A percentile compares a stretch with the other conserved stretches of the same genome.
Evolutionary conservation across 768 basidiomycete species (phyloP).

Genomic region (Boletus subparvulus): DNA sequence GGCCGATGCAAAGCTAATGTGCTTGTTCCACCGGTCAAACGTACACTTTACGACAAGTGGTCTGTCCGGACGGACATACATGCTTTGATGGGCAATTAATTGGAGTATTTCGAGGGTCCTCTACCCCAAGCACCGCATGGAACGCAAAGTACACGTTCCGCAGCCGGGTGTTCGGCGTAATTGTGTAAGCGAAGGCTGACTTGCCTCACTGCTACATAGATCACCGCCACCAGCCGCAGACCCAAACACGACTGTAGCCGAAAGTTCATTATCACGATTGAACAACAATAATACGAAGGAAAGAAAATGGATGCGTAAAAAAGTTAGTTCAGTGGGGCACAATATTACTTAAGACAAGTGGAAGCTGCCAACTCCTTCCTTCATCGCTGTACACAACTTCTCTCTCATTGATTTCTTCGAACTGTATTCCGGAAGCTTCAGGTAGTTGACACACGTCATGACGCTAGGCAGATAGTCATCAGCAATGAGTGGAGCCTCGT

Average conservation of each 20-base stretch:
- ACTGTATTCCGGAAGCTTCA: constrained; percentile 96
- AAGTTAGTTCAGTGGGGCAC: constrained; percentile 19
- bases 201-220: not conserved
- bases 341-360: constrained; percentile 73
- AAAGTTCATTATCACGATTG: constrained; percentile 5
- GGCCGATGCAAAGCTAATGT: constrained; percentile 78
- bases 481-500: constrained; percentile 85
- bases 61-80: constrained; percentile 61
- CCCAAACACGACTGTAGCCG: not conserved
- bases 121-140: constrained; percentile 3
- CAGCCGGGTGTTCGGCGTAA: constrained; percentile 12
- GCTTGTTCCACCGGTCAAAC: constrained; percentile 70
- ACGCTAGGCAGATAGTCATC: constrained; percentile 96
- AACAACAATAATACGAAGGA: constrained; percentile 12
- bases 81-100: constrained; percentile 13
- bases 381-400: constrained; percentile 81
- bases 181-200: constrained; percentile 1
- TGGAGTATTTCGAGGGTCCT: constrained; percentile 3
- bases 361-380: constrained; percentile 95
- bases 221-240: not conserved
- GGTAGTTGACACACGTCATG: constrained; percentile 97
- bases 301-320: constrained; percentile 17
- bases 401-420: constrained; percentile 81
- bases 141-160: constrained; percentile 23
- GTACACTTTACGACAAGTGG: constrained; percentile 82